Base-by-base conservation (phyloP, 345 rosid genomes). In the Angophora floribunda region DNA sequence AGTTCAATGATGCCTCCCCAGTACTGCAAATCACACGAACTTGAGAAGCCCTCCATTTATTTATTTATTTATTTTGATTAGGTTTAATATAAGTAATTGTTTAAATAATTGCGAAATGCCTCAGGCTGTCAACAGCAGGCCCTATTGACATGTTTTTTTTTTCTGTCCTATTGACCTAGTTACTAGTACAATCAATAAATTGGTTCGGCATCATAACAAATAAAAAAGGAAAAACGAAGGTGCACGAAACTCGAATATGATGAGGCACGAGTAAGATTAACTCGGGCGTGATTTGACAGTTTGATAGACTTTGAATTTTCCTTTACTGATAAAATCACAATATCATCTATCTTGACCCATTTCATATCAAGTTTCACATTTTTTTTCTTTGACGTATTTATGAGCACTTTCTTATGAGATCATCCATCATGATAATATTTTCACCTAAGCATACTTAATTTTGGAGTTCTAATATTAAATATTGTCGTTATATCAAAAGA, bases 41-140 rank as follows among this genome's bases (percentile, higher is more conserved):
- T 75, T 21, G 84, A 41, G 84, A 75, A 75, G 44, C 84, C 84
- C 84, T 10, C 49, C 84, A 75, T 75, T 6, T 75, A 19, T 45
- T 41, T 0, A 19, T 45, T 41, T 0, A 1, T 70, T 9, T 75
- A 16, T 67, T 67, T 30, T 61, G 12, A 70, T 70, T 36, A 4
- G 22, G 80, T 32, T 32, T 32, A 36, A 70, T 32, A 32, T 70
- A 17, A 16, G 80, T 32, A 36, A 36, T 70, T 70, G 21, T 70
- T 70, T 47, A 41, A 36, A 70, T 70, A 36, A 17, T 36, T 16
- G 11, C 7, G 7, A 32, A 67, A 67, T 32, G 79, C 1, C 11
- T 32, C 17, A 15, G 79, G 45, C 79, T 67, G 79, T 67, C 79
- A 9, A 22, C 79, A 16, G 45, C 45, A 67, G 45, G 22, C 79